Conservation (phyloP, 495 filamentous ascomycete species). For the Physcia stellaris region DNA sequence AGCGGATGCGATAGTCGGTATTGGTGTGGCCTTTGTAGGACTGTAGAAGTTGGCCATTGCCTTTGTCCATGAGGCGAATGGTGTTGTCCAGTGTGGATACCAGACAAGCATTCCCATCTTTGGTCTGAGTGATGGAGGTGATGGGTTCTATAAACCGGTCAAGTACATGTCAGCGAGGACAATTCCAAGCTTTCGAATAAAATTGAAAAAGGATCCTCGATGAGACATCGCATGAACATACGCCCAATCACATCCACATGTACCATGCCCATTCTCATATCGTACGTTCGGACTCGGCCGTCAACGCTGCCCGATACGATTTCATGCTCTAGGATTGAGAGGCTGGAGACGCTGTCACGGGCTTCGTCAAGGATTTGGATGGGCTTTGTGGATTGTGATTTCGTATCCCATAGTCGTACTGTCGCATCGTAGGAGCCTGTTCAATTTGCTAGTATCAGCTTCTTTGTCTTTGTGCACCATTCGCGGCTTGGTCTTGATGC, state of each 20-base stretch:
- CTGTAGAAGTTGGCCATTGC: slow-evolving; percentile 58
- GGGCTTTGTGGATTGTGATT: slow-evolving; percentile 46
- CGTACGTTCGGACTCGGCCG: slow-evolving; percentile 70
- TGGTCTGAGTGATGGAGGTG: slow-evolving; percentile 57
- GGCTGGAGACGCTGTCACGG: slow-evolving; percentile 47
- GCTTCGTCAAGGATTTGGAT: slow-evolving; percentile 72
- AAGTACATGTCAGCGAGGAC: not conserved
- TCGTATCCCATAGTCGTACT: slow-evolving; percentile 76
- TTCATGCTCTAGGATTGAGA: slow-evolving; percentile 42
- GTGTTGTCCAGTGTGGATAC: slow-evolving; percentile 62
- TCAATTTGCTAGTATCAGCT: too few relatives aligned
- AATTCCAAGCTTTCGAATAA: not conserved
- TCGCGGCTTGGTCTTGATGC: not conserved
- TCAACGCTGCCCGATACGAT: slow-evolving; percentile 72
- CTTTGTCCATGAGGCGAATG: slow-evolving; percentile 69
- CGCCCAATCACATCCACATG: slow-evolving; percentile 59
- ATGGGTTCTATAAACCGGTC: slow-evolving; percentile 32
- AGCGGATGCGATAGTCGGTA: slow-evolving; percentile 55
- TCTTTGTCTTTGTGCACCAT: not conserved
- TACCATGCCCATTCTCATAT: slow-evolving; percentile 67
- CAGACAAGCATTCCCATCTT: slow-evolving; percentile 60
- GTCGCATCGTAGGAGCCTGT: slow-evolving; percentile 66
- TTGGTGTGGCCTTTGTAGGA: slow-evolving; percentile 56
- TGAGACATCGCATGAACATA: too few relatives aligned
- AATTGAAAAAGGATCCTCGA: too few relatives aligned